Evolutionary conservation across 805 yeast species (phyloP).

Genomic region (Hanseniaspora taiwanica): DNA sequence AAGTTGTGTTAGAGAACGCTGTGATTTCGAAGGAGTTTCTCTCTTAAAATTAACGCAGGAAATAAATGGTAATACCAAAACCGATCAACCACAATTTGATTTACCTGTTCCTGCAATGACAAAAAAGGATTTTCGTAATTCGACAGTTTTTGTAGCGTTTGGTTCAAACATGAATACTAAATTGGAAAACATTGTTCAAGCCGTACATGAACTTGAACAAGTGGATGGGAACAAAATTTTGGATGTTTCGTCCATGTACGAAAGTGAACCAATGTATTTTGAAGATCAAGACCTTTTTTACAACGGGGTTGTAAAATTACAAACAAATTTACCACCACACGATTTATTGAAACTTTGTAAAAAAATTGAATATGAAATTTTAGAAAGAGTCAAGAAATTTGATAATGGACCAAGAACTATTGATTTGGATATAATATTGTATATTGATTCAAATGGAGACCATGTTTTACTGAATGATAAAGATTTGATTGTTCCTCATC

Average conservation of each 20-base stretch:
- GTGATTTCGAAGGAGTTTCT: constrained; percentile 23
- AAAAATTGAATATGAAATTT: constrained; percentile 58
- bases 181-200: constrained; percentile 41
- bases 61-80: too few species aligned
- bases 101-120: constrained; percentile 20
- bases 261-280: constrained; percentile 87
- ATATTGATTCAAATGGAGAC: constrained; percentile 23
- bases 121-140: constrained; percentile 12
- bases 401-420: constrained; percentile 89
- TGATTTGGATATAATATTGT: constrained; percentile 77
- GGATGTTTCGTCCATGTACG: constrained; percentile 65
- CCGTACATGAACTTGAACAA: constrained; percentile 32
- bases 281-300: constrained; percentile 67
- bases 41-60: too few species aligned
- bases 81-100: constrained; percentile 19
- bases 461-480: constrained; percentile 37
- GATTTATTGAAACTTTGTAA: constrained; percentile 52
- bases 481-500: constrained; percentile 70
- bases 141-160: constrained; percentile 59
- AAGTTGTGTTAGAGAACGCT: constrained; percentile 37
- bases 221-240: constrained; percentile 32
- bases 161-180: constrained; percentile 82
- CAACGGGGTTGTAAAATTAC: constrained; percentile 66
- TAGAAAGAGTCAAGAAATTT: constrained; percentile 60
- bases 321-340: constrained; percentile 51